Evolutionary conservation across 495 filamentous ascomycete species (phyloP).

Genomic region (Trichodelitschia bisporula): DNA sequence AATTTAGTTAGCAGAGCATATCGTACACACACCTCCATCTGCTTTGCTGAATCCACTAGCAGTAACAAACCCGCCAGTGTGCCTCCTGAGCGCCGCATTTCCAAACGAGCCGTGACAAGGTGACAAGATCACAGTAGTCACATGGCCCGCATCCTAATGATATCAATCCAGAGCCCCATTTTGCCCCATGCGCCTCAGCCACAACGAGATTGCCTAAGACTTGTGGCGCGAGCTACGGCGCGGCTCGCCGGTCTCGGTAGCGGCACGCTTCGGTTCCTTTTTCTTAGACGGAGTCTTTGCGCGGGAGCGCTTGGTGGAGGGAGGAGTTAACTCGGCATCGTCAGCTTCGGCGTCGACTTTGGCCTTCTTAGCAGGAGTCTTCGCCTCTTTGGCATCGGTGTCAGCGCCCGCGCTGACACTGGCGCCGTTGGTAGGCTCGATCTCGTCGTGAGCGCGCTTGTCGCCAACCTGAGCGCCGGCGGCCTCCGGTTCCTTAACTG

Average conservation of each 20-base stretch:
- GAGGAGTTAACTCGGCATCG: slow-evolving; percentile 6
- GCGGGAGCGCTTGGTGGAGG: slow-evolving; percentile 20
- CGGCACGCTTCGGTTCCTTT: slow-evolving; percentile 16
- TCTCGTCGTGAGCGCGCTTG: slow-evolving; percentile 4
- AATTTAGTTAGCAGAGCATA: too few relatives aligned
- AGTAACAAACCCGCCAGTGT: too few relatives aligned
- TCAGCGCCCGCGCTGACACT: slow-evolving; percentile 6
- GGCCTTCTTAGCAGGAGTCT: slow-evolving; percentile 15
- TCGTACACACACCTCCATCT: too few relatives aligned
- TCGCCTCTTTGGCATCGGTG: slow-evolving; percentile 5
- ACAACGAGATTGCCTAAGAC: slow-evolving; percentile 4
- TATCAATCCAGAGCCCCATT: too few relatives aligned
- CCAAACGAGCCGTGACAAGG: too few relatives aligned
- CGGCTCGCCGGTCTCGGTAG: slow-evolving; percentile 16
- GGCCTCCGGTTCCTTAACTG: slow-evolving; percentile 2
- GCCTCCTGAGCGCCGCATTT: too few relatives aligned
- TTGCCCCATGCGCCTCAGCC: too few relatives aligned
- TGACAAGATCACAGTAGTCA: too few relatives aligned
- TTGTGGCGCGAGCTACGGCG: slow-evolving; percentile 12
- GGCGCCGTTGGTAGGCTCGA: slow-evolving; percentile 6
- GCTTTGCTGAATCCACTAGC: too few relatives aligned
- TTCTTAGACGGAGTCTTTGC: slow-evolving; percentile 10
- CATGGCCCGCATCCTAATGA: too few relatives aligned
- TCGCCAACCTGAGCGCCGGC: slow-evolving; percentile 6
- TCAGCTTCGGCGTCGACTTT: slow-evolving; percentile 14